These are phyloP conservation scores for Monilinia polystroma DNA, from an alignment of 2,329 filamentous ascomycete genomes.

Conservation along the genomic window DNA sequence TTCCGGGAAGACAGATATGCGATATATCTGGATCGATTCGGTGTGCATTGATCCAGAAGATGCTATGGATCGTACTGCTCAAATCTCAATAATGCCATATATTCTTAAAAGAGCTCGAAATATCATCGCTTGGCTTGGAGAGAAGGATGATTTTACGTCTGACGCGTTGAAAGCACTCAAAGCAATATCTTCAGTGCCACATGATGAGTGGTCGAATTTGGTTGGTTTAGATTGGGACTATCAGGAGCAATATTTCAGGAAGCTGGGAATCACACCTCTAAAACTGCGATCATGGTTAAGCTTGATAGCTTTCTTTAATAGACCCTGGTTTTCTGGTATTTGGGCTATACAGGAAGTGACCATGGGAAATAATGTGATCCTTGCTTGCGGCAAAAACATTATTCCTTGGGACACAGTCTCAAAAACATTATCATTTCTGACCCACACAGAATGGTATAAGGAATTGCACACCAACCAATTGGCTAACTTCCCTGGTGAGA, in stretches of 20 bases:
- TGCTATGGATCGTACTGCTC: conserved; percentile 23
- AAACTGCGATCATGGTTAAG: conserved; percentile 5
- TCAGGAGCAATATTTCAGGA: conserved; percentile 2
- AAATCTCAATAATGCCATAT: conserved; percentile 24
- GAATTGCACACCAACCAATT: conserved; percentile 3
- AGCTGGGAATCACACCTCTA: not conserved
- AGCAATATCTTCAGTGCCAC: conserved; percentile 6
- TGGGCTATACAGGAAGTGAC: conserved; percentile 17
- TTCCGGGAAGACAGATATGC: not conserved
- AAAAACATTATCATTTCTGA: conserved; percentile 3
- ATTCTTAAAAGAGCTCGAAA: conserved; percentile 25
- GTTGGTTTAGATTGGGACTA: conserved; percentile 4
- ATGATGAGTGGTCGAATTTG: conserved; percentile 11
- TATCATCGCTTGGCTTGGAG: conserved; percentile 26
- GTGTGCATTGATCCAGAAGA: conserved; percentile 26
- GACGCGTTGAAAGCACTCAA: conserved; percentile 14
- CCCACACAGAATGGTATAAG: conserved; percentile 7
- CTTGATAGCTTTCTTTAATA: conserved; percentile 17
- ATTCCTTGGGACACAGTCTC: conserved; percentile 14
- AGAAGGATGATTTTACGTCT: conserved; percentile 17
- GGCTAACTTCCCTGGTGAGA: not conserved
- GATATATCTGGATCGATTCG: conserved; percentile 26
- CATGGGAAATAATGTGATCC: not conserved
- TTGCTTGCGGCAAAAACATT: conserved; percentile 2
- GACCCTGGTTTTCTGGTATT: conserved; percentile 14